A percentile compares a stretch with the other conserved stretches of the same genome.
phyloP scores from a whole-genome alignment of 768 basidiomycete species.

The Leccinum variicolor region DNA sequence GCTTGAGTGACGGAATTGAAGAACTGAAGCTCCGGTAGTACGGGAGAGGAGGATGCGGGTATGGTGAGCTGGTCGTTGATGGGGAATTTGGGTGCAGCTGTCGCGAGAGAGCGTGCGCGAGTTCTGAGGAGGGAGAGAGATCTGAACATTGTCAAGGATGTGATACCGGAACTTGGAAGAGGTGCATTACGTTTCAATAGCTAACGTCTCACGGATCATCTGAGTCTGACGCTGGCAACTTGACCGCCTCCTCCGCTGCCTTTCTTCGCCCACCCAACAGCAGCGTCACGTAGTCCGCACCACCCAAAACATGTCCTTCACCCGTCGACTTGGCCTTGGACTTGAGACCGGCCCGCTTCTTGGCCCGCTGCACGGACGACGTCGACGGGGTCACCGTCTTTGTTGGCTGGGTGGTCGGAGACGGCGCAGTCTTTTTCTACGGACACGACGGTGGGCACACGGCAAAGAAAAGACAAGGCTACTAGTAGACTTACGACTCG shows the following conservation, averaged over 20 bases:
- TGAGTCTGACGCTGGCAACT: conserved; percentile 38
- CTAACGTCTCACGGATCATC: background rate
- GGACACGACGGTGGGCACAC: background rate
- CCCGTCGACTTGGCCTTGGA: conserved; percentile 10
- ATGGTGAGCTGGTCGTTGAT: conserved; percentile 32
- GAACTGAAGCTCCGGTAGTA: conserved; percentile 69
- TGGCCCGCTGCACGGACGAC: conserved; percentile 20
- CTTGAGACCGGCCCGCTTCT: conserved; percentile 28
- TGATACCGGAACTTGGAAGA: conserved; percentile 19
- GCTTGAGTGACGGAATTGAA: conserved; percentile 72
- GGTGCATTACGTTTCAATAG: conserved; percentile 9
- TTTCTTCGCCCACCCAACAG: conserved; percentile 70
- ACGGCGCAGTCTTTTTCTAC: conserved; percentile 26
- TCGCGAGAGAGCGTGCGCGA: conserved; percentile 14
- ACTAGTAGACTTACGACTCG: conserved; percentile 26
- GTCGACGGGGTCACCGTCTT: background rate
- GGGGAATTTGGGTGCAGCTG: conserved; percentile 12
- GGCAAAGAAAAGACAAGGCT: background rate
- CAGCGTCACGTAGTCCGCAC: conserved; percentile 72
- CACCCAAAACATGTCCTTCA: conserved; percentile 55
- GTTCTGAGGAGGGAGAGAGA: background rate
- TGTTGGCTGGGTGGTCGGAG: conserved; percentile 6
- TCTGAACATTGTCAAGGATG: conserved; percentile 15
- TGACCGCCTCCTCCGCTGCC: conserved; percentile 62
- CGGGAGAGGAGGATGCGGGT: conserved; percentile 51